phyloP scores from a whole-genome alignment of 1,139 yeast species.

The Saccharomycopsis crataegensis region DNA sequence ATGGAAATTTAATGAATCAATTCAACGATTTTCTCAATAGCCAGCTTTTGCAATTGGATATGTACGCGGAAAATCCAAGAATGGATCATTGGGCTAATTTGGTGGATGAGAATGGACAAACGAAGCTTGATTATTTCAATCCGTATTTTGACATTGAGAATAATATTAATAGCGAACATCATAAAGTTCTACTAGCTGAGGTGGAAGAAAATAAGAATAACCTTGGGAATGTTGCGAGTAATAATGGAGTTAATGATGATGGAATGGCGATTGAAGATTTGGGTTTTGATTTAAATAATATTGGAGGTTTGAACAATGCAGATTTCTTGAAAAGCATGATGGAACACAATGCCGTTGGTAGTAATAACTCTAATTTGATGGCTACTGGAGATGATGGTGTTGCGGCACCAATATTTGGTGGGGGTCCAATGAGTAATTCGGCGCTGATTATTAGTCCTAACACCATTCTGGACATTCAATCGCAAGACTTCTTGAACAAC shows the following conservation, averaged over 20 bases:
- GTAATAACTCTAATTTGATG: background rate
- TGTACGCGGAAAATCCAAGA: background rate
- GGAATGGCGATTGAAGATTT: background rate
- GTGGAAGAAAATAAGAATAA: too few species aligned
- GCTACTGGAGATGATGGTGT: background rate
- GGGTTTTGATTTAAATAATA: background rate
- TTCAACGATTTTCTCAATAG: constrained; percentile 1
- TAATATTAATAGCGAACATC: background rate
- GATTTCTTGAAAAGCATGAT: background rate
- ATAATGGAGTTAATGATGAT: background rate
- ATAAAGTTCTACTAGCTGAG: background rate
- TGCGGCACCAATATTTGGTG: background rate
- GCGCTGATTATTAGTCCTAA: constrained; percentile 1
- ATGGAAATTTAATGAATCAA: background rate
- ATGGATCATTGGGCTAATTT: constrained; percentile 11
- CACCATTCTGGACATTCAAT: background rate
- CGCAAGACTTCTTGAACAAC: background rate
- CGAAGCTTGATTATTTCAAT: constrained; percentile 16
- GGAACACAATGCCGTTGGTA: background rate
- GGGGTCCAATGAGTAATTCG: background rate
- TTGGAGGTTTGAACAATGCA: background rate
- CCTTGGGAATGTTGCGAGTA: background rate
- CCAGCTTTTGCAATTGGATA: constrained; percentile 3
- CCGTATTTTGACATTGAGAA: constrained; percentile 8
- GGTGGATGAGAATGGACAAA: constrained; percentile 18